These are phyloP conservation scores for Escallonia herrerae DNA, from an alignment of 129 eudicot species.

Conservation along the genomic window DNA sequence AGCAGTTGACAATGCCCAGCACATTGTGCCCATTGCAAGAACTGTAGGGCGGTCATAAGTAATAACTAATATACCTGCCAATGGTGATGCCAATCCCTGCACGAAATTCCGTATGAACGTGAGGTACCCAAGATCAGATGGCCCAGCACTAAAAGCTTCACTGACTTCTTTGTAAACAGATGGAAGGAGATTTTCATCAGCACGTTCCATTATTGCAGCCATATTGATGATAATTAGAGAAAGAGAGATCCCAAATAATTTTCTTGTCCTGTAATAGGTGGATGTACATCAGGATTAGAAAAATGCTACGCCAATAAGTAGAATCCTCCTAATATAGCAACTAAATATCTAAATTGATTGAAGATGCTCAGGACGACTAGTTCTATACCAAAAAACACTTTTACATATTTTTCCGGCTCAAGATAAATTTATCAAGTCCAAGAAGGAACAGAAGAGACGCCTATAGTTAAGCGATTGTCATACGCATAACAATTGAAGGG, in stretches of 20 bases:
- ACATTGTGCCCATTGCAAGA: slow-evolving; percentile 78
- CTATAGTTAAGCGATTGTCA: too few relatives aligned
- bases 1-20: slow-evolving; percentile 97
- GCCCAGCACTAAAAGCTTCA: slow-evolving; percentile 77
- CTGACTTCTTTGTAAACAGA: slow-evolving; percentile 97
- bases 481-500: not conserved
- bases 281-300: not conserved
- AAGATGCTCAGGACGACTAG: too few relatives aligned
- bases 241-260: slow-evolving; percentile 64
- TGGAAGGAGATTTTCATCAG: slow-evolving; percentile 96
- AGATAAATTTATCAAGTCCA: not conserved
- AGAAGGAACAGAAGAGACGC: not conserved
- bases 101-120: slow-evolving; percentile 73
- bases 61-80: slow-evolving; percentile 79
- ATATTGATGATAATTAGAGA: slow-evolving; percentile 81
- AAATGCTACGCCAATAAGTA: not conserved
- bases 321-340: not conserved
- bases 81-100: slow-evolving; percentile 83
- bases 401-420: not conserved
- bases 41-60: slow-evolving; percentile 84
- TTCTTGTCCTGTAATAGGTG: slow-evolving; percentile 43
- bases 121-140: slow-evolving; percentile 87
- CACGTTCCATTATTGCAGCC: slow-evolving; percentile 93
- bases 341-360: not conserved
- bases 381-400: too few relatives aligned